A percentile compares a stretch with the other conserved stretches of the same genome.
Evolutionary conservation across 441 rosid species (phyloP).

Genomic region (Lepidium campestre): DNA sequence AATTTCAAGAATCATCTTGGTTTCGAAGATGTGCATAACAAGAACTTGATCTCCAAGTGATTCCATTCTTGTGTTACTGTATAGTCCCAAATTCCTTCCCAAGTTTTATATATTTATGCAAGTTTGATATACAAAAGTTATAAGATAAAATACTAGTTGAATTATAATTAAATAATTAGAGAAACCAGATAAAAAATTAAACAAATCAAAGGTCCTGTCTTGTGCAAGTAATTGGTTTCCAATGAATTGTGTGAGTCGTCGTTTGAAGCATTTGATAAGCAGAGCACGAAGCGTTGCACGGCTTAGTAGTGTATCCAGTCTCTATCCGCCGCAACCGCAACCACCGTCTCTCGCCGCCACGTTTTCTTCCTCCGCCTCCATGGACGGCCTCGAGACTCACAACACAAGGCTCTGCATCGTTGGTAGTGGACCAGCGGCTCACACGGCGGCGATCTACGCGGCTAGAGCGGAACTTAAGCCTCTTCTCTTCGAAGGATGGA

Average conservation of each 20-base stretch:
- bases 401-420: conserved; percentile 30
- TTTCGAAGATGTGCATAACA: neutral
- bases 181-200: neutral
- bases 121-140: neutral
- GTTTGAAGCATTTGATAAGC: conserved; percentile 7
- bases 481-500: conserved; percentile 51
- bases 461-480: conserved; percentile 46
- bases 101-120: neutral
- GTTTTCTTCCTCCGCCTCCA: neutral
- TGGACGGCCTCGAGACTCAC: conserved; percentile 14
- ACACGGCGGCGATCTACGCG: conserved; percentile 53
- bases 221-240: neutral
- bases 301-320: neutral
- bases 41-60: neutral
- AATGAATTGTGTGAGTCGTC: conserved; percentile 19
- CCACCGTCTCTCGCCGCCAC: conserved; percentile 12
- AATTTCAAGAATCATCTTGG: neutral
- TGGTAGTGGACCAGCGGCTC: conserved; percentile 48
- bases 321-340: neutral
- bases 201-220: neutral
- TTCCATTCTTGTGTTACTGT: neutral
- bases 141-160: too few relatives aligned
- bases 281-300: conserved; percentile 8
- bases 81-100: neutral
- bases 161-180: neutral